Evolutionary conservation across 306 rosid genomes (phyloP), one percentile per base, ranked within the genome.

Genomic region (Pueraria montana): DNA sequence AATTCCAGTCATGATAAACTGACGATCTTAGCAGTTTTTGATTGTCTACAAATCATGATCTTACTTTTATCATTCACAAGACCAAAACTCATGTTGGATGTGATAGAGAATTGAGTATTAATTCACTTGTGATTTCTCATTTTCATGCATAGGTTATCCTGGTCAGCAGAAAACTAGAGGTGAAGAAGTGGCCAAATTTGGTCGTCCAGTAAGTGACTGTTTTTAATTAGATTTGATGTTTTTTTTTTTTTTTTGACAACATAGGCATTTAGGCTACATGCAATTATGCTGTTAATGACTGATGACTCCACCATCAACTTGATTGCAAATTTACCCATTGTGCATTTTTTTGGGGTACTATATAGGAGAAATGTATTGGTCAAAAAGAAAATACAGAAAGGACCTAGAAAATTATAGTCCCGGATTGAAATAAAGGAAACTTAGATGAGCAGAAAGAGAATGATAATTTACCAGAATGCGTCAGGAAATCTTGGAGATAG

Each of bases 181-280:
- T 67, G 91, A 87, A 58, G 96, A 96, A 82, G 89, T 90, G 61
- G 86, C 99, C 84, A 96, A 93, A 89, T 92, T 96, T 59, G 99
- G 98, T 66, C 99, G 99, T 81, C 99, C 99, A 0, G 99, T 93
- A 90, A 92, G 97, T 93, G 43, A 70, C 78, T 70, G 8, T 50
- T 40, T 76, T 82, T 30, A 20, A 26, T 23, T 52, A n/a, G 30
- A 36, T 84, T 80, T 49, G 32, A 32, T 64, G 50, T 76, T 43
- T 55, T 82, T 20, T 63, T 73, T 72, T n/a, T n/a, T n/a, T n/a
- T n/a, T n/a, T n/a, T n/a, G n/a, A 50, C 50, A 59, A 72, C 49
- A 27, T 50, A 9, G 72, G 73, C 75, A 52, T 85, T 72, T 43
- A 59, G 65, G 24, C 69, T 79, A 21, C 64, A 53, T 73, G 52